Evolutionary conservation across 306 rosid species (phyloP), one percentile per base, ranked within the genome.

Genomic region (Begonia fuchsioides): DNA sequence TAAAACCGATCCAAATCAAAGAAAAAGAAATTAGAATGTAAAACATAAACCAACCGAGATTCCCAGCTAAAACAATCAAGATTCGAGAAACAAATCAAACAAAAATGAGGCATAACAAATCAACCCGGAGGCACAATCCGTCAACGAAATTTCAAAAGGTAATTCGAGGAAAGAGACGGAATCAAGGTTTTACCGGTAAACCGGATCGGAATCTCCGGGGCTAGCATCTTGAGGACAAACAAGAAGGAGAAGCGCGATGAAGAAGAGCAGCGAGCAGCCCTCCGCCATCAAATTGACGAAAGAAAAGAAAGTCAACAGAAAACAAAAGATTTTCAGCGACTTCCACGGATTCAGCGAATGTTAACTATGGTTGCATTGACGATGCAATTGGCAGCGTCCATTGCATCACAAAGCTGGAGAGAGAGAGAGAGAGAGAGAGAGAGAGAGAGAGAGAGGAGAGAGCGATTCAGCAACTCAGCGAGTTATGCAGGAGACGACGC

Each of bases 201-300:
- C 49, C 39, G 82, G 94, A 87, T 87, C 96, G 44, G 80, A 60
- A 48, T 80, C 94, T 11, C 96, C 96, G 40, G 78, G 66, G 53
- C 74, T 65, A 15, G 93, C 94, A 67, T 52, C 20, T 35, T 75
- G 57, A 54, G 54, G 57, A 44, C 46, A 53, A 68, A 73, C 55
- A 51, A 70, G 56, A 59, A 41, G 56, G 47, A 32, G 64, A 54
- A 79, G 56, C 7, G 65, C 54, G 43, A 39, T 20, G 54, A 67
- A 12, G 57, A 77, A 26, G 20, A 87, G 58, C 52, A 72, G 44
- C 59, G 54, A 55, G 54, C 39, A 74, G 62, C 70, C 64, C 17
- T 12, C 60, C 53, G 86, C 64, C 97, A 88, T 88, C 63, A 38
- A 64, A 68, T 48, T 58, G 72, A 47, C 47, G 32, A 53, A 48